These are phyloP conservation scores for Coelastrella sp. DNA, from an alignment of 139 green algal species.

Conservation along the genomic window DNA sequence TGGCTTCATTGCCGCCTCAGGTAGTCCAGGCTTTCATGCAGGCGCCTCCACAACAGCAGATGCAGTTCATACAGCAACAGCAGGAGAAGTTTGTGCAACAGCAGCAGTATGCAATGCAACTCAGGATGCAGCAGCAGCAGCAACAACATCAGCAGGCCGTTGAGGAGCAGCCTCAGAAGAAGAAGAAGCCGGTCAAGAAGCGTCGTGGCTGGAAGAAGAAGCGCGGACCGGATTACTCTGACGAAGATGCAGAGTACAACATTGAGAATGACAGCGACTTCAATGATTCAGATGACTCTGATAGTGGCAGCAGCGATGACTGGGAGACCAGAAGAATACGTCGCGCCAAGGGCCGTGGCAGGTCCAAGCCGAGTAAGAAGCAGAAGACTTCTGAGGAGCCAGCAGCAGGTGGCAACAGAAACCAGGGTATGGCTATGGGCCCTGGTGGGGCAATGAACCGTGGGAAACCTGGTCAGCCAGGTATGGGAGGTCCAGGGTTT, in stretches of 20 bases:
- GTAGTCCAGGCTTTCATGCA: background rate
- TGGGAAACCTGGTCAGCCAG: background rate
- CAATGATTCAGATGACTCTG: background rate
- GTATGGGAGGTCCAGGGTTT: background rate
- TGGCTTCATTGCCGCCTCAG: background rate
- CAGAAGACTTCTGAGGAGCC: slow-evolving; percentile 11
- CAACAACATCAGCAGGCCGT: slow-evolving; percentile 4
- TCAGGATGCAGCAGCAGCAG: slow-evolving; percentile 23
- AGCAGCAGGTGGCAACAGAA: background rate
- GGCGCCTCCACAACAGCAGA: background rate
- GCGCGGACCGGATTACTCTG: slow-evolving; percentile 34
- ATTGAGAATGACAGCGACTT: slow-evolving; percentile 24
- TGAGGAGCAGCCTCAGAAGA: background rate
- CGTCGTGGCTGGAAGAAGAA: slow-evolving; percentile 43
- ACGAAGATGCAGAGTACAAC: slow-evolving; percentile 44
- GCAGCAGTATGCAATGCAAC: background rate
- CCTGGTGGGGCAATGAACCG: background rate
- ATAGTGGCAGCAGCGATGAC: slow-evolving; percentile 9
- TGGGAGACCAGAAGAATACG: background rate
- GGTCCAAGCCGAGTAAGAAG: background rate
- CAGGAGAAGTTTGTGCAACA: slow-evolving; percentile 3
- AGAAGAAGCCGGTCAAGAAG: slow-evolving; percentile 42
- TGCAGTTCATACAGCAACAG: slow-evolving; percentile 15
- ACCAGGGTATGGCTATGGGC: background rate
- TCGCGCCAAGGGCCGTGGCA: background rate